Evolutionary conservation across 2,329 filamentous ascomycete species (phyloP), one percentile per base, ranked within the genome.

Genomic region (Alternaria angustiovoidea): DNA sequence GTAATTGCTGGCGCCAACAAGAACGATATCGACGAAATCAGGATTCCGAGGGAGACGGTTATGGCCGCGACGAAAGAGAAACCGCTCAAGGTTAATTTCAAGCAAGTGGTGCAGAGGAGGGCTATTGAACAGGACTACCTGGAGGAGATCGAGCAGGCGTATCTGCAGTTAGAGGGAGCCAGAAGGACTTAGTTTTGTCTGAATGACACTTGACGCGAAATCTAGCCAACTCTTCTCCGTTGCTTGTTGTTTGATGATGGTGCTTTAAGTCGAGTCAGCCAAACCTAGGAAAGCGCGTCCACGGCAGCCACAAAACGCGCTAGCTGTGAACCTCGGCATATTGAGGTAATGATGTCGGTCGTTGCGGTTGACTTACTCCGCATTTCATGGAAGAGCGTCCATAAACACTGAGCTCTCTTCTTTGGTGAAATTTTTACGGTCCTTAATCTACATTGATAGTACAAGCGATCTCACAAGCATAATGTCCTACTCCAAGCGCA

Each of bases 401-500:
- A 54, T 49, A 54, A 53, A 51, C 52, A 8, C 39, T 42, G 38
- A 30, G 4, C 8, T 34, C 36, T 38, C 44, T n/a, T 34, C 18
- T 38, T 7, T 24, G n/a, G 2, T 8, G 18, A 6, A 51, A 26
- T 26, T 0, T 36, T 3, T 1, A 38, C 3, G 20, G 22, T 14
- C 48, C 5, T 32, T 46, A 16, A 1, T 39, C 14, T 26, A n/a
- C 2, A 1, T 20, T 7, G 7, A 20, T 30, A 36, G 18, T 49
- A 9, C 5, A 51, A n/a, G 24, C 22, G 2, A n/a, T 20, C 32
- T 49, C 12, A 6, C 7, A 55, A 39, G 12, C 44, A 62, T 18
- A 8, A 68, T 69, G 67, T 64, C 67, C 1, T 64, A 59, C 9
- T 65, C 64, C 1, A 66, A 67, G 46, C 88, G 91, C 64, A 82